A percentile compares a stretch with the other conserved stretches of the same genome.
Conservation (phyloP, 202 grass and related monocot genomes). For the Brachypodium distachyon region DNA sequence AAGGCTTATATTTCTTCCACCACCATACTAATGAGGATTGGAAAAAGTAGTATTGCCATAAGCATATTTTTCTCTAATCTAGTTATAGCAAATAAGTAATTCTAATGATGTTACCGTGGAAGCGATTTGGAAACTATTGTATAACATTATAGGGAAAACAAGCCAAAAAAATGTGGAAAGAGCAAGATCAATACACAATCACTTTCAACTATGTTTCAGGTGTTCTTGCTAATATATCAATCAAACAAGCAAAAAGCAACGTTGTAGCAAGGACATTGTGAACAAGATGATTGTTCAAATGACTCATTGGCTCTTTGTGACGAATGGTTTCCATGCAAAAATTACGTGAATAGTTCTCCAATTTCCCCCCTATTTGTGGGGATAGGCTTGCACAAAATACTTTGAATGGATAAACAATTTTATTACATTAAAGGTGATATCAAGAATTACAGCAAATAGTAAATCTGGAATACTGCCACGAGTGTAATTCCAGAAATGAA, state of each 20-base stretch:
- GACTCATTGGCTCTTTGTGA: background rate
- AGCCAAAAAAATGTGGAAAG: background rate
- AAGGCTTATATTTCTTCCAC: slow-evolving; percentile 75
- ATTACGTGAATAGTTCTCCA: background rate
- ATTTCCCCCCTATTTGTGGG: background rate
- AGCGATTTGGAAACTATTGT: background rate
- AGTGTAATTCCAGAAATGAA: background rate
- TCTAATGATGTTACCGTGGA: background rate
- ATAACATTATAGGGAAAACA: background rate
- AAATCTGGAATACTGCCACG: background rate
- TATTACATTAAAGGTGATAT: background rate
- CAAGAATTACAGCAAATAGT: background rate
- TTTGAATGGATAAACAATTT: background rate
- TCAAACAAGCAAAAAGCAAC: background rate
- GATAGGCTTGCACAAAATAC: background rate
- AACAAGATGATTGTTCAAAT: background rate
- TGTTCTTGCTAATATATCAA: background rate
- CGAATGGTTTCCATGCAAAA: background rate
- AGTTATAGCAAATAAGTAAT: background rate
- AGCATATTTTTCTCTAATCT: background rate
- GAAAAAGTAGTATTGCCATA: background rate
- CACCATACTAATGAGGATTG: slow-evolving; percentile 68
- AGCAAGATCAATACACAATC: background rate
- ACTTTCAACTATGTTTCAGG: background rate
- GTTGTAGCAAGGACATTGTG: background rate